phyloP scores from a whole-genome alignment of 2,329 filamentous ascomycete genomes.

The Stylonectria norvegica region DNA sequence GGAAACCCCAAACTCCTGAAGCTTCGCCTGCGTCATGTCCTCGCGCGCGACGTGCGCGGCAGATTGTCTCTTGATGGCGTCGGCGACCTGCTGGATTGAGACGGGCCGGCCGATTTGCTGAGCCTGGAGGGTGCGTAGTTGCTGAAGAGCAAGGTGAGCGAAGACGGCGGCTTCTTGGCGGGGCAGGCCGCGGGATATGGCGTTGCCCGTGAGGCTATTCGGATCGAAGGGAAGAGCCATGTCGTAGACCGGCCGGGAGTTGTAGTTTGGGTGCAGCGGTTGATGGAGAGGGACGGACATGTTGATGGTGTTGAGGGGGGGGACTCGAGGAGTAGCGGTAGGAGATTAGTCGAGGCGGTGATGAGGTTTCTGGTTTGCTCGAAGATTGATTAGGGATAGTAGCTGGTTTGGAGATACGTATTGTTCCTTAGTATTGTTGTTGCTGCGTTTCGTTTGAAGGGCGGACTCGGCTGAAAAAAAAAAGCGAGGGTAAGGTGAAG shows the following conservation, averaged over 20 bases:
- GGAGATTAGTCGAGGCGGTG: too few relatives aligned
- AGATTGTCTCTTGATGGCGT: conserved; percentile 21
- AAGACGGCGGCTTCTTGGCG: conserved; percentile 19
- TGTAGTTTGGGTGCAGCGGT: neutral
- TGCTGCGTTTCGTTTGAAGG: too few relatives aligned
- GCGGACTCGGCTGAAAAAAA: too few relatives aligned
- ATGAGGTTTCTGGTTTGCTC: too few relatives aligned
- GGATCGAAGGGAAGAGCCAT: conserved; percentile 18
- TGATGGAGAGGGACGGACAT: conserved; percentile 10
- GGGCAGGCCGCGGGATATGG: conserved; percentile 16
- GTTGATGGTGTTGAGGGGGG: neutral
- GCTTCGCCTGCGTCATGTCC: conserved; percentile 10
- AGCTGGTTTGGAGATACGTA: too few relatives aligned
- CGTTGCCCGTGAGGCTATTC: conserved; percentile 15
- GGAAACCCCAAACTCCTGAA: conserved; percentile 9
- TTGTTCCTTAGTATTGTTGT: too few relatives aligned
- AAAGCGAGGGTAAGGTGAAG: too few relatives aligned
- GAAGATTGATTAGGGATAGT: too few relatives aligned
- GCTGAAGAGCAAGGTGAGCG: conserved; percentile 18
- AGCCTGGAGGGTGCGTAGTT: conserved; percentile 15
- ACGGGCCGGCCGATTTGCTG: conserved; percentile 8
- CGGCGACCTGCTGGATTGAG: conserved; percentile 15
- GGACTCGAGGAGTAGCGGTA: too few relatives aligned
- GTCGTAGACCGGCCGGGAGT: conserved; percentile 7
- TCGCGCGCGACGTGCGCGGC: conserved; percentile 12